Conservation (phyloP, 805 yeast genomes). For the Brettanomyces anomalus region DNA sequence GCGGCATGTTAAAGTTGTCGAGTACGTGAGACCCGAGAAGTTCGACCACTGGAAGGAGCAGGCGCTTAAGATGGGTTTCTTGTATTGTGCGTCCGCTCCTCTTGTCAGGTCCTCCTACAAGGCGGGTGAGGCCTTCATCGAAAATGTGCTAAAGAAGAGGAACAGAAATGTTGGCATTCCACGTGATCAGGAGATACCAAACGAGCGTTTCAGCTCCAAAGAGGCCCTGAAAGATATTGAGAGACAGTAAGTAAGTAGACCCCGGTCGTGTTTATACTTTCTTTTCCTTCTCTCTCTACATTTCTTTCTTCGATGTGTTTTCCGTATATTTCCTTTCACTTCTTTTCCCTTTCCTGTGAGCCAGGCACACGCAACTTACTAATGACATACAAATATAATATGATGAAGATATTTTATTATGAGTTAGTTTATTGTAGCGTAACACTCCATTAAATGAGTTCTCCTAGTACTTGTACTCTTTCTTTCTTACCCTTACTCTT, state of each 20-base stretch:
- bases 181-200: constrained; percentile 20
- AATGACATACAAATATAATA: too few relatives aligned
- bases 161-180: constrained; percentile 33
- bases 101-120: constrained; percentile 93
- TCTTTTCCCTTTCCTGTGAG: too few relatives aligned
- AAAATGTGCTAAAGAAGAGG: constrained; percentile 80
- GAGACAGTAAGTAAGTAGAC: too few relatives aligned
- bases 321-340: too few relatives aligned
- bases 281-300: too few relatives aligned
- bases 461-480: background rate
- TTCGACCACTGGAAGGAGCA: constrained; percentile 87
- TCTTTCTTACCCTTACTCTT: background rate
- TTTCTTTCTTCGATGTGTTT: too few relatives aligned
- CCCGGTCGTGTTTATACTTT: too few relatives aligned
- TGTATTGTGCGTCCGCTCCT: constrained; percentile 97
- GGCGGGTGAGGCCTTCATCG: constrained; percentile 97
- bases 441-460: background rate
- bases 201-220: background rate
- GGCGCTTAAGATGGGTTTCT: constrained; percentile 84
- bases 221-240: too few relatives aligned
- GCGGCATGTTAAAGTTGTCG: constrained; percentile 97
- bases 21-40: constrained; percentile 87
- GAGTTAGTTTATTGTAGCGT: background rate
- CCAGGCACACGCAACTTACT: too few relatives aligned
- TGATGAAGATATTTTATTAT: too few relatives aligned